Percentiles rank a stretch among this genome's conserved stretches.
phyloP scores from a whole-genome alignment of 176 grass and related monocot genomes.

The Saccharum officinarum region DNA sequence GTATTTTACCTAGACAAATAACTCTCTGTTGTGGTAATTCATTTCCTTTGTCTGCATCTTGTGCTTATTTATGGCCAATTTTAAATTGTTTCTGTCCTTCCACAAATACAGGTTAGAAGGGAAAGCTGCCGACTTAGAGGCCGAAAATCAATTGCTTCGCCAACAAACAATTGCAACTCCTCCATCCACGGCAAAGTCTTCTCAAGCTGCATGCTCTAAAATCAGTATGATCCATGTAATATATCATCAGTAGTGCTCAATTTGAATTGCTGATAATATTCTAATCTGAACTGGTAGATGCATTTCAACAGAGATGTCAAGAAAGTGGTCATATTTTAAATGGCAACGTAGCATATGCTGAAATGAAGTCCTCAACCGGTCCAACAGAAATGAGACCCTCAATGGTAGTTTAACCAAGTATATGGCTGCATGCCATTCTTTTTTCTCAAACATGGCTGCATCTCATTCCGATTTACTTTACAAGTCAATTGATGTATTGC shows the following conservation, averaged over 20 bases:
- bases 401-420: constrained; percentile 51
- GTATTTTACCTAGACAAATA: constrained; percentile 33
- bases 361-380: constrained; percentile 32
- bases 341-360: constrained; percentile 59
- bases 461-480: constrained; percentile 22
- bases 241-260: constrained; percentile 40
- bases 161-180: constrained; percentile 61
- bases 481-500: background rate
- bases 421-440: constrained; percentile 17
- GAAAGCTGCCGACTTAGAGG: constrained; percentile 57
- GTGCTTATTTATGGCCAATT: background rate
- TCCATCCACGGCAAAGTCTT: constrained; percentile 61
- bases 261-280: constrained; percentile 35
- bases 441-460: constrained; percentile 19
- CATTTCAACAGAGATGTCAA: constrained; percentile 65
- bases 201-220: constrained; percentile 60
- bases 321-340: constrained; percentile 76
- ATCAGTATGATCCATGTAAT: constrained; percentile 67
- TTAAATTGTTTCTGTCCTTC: constrained; percentile 10
- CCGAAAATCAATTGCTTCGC: constrained; percentile 67
- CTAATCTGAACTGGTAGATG: constrained; percentile 43
- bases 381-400: constrained; percentile 40
- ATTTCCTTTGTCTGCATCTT: constrained; percentile 20
- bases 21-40: background rate
- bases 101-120: constrained; percentile 55